Base-by-base conservation (phyloP, 768 basidiomycete species). In the Brasilioporus rufonigricans region DNA sequence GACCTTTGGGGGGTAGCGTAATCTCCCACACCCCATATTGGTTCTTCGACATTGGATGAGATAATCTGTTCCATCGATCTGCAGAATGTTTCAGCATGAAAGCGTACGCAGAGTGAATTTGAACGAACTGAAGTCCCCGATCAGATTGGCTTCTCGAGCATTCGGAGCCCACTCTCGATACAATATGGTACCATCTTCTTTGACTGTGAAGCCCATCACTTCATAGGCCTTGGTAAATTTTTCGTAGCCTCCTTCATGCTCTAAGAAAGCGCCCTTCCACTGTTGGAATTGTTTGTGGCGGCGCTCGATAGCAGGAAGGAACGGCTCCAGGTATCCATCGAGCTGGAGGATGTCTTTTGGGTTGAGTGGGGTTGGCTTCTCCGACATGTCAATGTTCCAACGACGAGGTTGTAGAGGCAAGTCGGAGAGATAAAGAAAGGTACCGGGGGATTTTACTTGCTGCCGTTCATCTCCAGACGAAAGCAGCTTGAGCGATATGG, bases 111-210 rank as follows among this genome's bases (percentile, higher is more conserved):
- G 36, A 46, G 27, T 40, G 49, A 21, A 12, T 27, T 11, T 48
- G 31, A 44, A 83, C 93, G 72, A 60, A 98, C 95, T 99, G 78
- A 99, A 99, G 44, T 99, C 96, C 41, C 97, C 97, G 63, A 93
- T 93, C 53, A 99, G 73, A 67, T 76, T 80, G 4, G 95, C 96
- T 63, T 88, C 86, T 43, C 65, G 74, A 18, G 89, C 95, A 61
- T 90, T 91, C 0, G 97, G 95, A 10, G 97, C 96, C 97, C 97
- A 99, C 70, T 99, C 97, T 62, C 91, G 79, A 71, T 98, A 98
- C 9, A 80, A 73, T 29, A 98, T 81, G 27, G 85, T 78, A 50
- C 85, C 86, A 53, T 87, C 80, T 35, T 74, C 67, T 38, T 76
- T 77, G 39, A 92, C 81, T 54, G 89, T 86, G 62, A 99, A 77